phyloP scores from a whole-genome alignment of 1,284 basidiomycete species.

The Cutaneotrichosporon sp. region DNA sequence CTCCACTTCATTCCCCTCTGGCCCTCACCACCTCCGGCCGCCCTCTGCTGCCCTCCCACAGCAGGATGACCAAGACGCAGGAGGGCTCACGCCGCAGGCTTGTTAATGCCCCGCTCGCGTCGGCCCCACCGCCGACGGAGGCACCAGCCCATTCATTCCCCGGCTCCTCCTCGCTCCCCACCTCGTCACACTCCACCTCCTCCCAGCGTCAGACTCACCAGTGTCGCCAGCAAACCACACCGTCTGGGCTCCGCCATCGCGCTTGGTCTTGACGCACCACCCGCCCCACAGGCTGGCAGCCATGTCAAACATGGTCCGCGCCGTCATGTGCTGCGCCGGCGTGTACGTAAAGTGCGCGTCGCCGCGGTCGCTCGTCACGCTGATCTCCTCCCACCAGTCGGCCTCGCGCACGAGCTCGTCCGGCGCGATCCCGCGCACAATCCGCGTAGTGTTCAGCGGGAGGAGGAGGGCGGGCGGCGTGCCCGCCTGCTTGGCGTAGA shows the following conservation, averaged over 20 bases:
- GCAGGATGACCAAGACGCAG: too few species aligned
- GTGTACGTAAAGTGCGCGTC: constrained; percentile 37
- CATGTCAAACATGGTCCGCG: constrained; percentile 58
- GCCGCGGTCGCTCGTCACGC: constrained; percentile 20
- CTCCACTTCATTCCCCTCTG: too few species aligned
- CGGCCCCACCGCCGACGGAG: too few species aligned
- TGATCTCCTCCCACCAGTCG: constrained; percentile 67
- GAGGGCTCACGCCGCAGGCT: too few species aligned
- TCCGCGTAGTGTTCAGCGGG: constrained; percentile 62
- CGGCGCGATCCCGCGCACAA: constrained; percentile 55
- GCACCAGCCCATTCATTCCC: too few species aligned
- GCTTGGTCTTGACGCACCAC: constrained; percentile 58
- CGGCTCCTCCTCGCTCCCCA: neutral
- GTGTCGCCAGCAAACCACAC: constrained; percentile 73
- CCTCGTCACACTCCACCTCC: constrained; percentile 55
- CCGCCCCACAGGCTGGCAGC: constrained; percentile 64
- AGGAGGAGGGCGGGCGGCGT: constrained; percentile 61
- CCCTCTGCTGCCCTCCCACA: too few species aligned
- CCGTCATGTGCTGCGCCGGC: constrained; percentile 59
- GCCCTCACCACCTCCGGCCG: too few species aligned
- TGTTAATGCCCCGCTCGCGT: too few species aligned
- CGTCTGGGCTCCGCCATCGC: constrained; percentile 12
- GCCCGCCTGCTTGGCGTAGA: constrained; percentile 31
- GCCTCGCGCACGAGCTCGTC: constrained; percentile 58
- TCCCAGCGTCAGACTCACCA: constrained; percentile 58